Evolutionary conservation across 495 filamentous ascomycete species (phyloP), one percentile per base, ranked within the genome.

Genomic region (Lasiosphaeria ovina): DNA sequence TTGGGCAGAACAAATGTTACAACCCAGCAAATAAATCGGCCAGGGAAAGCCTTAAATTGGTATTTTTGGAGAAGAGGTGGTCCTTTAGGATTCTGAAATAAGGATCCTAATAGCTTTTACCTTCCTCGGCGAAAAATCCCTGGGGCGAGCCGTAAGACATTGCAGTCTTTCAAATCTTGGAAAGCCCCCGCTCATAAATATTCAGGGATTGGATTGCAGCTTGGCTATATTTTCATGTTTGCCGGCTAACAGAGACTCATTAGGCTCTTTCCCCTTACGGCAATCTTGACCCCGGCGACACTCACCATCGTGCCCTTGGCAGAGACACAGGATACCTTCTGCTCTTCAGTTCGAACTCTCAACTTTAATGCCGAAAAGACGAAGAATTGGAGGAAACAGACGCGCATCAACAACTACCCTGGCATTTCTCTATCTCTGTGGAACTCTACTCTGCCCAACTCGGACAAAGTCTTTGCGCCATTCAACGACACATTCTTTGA

Each of bases 401-500:
- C 58, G 9, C 10, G 38, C 8, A 59, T 72, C 56, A 60, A 69
- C 51, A 61, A 58, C 12, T 58, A 49, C 24, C 64, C 64, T 0
- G 55, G 54, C 0, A 16, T 68, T 11, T 68, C 67, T 2, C 48
- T 70, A 9, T 65, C 65, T 0, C 48, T 65, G 3, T 70, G 55
- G 59, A 70, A 70, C 57, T 58, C 49, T 54, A 69, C 67, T 32
- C n/a, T 66, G 40, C 6, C 49, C n/a, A 14, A 59, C 16, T 67
- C 63, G 36, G 11, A 7, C 1, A 55, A 33, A 0, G 34, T 60
- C 35, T 17, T 51, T 3, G 52, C 35, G 3, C 61, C 63, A 3
- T 70, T 60, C 63, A 68, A 70, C 49, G 48, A 62, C 2, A 70
- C 66, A 17, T 72, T 65, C 38, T 72, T 67, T 36, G 69, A 72